Evolutionary conservation across 2,329 filamentous ascomycete genomes (phyloP), one percentile per base, ranked within the genome.

Genomic region (Fusarium camptoceras): DNA sequence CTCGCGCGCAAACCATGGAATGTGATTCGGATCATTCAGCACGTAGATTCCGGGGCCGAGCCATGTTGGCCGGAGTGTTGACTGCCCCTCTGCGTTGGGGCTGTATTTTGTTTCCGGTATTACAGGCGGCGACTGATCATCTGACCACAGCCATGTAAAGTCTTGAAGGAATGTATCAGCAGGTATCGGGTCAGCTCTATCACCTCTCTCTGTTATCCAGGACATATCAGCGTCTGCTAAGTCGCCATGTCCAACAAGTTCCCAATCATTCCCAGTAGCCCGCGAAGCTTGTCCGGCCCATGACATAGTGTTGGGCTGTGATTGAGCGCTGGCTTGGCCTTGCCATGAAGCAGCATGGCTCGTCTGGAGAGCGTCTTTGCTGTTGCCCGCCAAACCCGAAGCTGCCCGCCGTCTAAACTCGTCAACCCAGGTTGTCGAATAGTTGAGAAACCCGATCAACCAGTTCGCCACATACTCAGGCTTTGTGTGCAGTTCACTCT

Each of bases 21-120:
- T 71, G 24, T 76, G 74, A 9, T 79, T 68, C 2, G 66, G 60
- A 15, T 77, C 75, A 41, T 76, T 76, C 4, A 76, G 22, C 5
- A 71, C 62, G n/a, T 65, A 73, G 2, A 70, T 69, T 5, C 55
- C 64, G 0, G 62, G 49, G 20, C 65, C 70, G 8, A 70, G 50
- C 69, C 69, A 72, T 6, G 59, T 51, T 9, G 70, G 70, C 12
- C 70, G 55, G 9, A 65, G 57, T 18, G 55, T 34, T 5, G 47
- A 47, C 7, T 63, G 53, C 2, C 34, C 34, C 22, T 68, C 63
- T 12, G 20, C 42, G 25, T 37, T 43, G 1, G 54, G 49, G 25
- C 43, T 37, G 1, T 34, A 34, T 2, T 49, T 59, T 18, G 37
- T 41, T 16, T 46, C 43, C 2, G 48, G 42, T 34, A 53, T 56